Conservation (phyloP, 2,329 filamentous ascomycete genomes). For the Aureobasidium melanogenum region DNA sequence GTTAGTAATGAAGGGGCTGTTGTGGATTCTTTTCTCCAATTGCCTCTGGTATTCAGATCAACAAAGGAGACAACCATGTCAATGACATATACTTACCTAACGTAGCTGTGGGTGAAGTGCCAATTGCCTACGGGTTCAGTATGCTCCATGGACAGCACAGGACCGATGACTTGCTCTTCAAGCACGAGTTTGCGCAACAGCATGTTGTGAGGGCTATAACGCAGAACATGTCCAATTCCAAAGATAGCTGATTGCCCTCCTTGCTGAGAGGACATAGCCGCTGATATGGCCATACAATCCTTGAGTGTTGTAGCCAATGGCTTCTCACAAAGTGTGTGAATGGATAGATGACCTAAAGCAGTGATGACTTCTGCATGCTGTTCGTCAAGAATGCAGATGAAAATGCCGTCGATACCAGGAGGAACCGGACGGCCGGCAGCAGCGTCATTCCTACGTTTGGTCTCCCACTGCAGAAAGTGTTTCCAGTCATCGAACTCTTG, state of each 20-base stretch:
- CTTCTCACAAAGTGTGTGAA: slow-evolving; percentile 95
- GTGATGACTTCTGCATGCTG: slow-evolving; percentile 75
- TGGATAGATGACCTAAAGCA: slow-evolving; percentile 55
- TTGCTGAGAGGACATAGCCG: slow-evolving; percentile 37
- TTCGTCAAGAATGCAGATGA: slow-evolving; percentile 76
- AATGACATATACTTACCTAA: slow-evolving; percentile 41
- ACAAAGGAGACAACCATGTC: neutral
- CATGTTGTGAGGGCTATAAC: slow-evolving; percentile 90
- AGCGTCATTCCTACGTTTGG: slow-evolving; percentile 46
- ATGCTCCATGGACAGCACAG: slow-evolving; percentile 78
- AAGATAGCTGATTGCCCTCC: slow-evolving; percentile 49
- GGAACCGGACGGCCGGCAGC: slow-evolving; percentile 35
- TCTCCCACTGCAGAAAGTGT: slow-evolving; percentile 68
- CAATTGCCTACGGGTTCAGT: slow-evolving; percentile 94
- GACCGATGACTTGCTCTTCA: slow-evolving; percentile 67
- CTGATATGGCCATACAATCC: slow-evolving; percentile 70
- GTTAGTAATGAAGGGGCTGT: slow-evolving; percentile 79
- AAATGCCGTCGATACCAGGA: slow-evolving; percentile 46
- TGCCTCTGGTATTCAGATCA: slow-evolving; percentile 48
- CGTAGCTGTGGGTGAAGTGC: slow-evolving; percentile 88
- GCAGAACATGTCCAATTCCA: slow-evolving; percentile 85
- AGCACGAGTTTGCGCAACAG: slow-evolving; percentile 70
- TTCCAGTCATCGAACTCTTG: slow-evolving; percentile 67
- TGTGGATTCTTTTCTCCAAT: slow-evolving; percentile 76
- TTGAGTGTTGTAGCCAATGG: slow-evolving; percentile 71